Percentiles rank a stretch among this genome's conserved stretches.
Evolutionary conservation across 78 protist species (phyloP).

Genomic region (Creolimax fragrantissima): DNA sequence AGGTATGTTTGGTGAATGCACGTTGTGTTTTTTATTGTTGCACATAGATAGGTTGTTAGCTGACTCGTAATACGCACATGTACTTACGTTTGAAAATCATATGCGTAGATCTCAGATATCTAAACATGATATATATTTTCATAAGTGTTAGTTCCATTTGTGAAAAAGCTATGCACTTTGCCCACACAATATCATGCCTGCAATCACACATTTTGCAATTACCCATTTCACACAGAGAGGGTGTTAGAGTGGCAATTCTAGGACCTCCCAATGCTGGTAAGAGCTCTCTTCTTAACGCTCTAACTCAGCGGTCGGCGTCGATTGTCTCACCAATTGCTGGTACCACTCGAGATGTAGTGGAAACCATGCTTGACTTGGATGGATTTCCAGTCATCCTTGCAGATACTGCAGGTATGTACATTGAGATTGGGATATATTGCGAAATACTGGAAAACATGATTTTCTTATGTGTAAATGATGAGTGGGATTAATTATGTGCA

Average conservation of each 20-base stretch:
- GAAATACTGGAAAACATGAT: too few relatives aligned
- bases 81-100: too few relatives aligned
- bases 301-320: conserved; percentile 69
- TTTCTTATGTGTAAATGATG: too few relatives aligned
- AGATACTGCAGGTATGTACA: conserved; percentile 83
- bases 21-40: too few relatives aligned
- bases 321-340: conserved; percentile 80
- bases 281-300: conserved; percentile 61
- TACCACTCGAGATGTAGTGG: conserved; percentile 83
- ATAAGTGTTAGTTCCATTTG: not conserved
- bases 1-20: too few relatives aligned
- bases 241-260: conserved; percentile 51
- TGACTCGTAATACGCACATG: too few relatives aligned
- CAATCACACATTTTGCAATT: not conserved
- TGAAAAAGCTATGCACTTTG: not conserved
- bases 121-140: not conserved
- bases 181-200: not conserved
- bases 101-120: too few relatives aligned
- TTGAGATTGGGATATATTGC: too few relatives aligned
- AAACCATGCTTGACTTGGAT: conserved; percentile 52
- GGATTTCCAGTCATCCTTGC: conserved; percentile 72
- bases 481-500: too few relatives aligned
- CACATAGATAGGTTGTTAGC: too few relatives aligned
- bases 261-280: conserved; percentile 81
- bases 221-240: not conserved